Evolutionary conservation across 192 early-diverging fungal genomes (phyloP).

Genomic region (Paraglomus occultum): DNA sequence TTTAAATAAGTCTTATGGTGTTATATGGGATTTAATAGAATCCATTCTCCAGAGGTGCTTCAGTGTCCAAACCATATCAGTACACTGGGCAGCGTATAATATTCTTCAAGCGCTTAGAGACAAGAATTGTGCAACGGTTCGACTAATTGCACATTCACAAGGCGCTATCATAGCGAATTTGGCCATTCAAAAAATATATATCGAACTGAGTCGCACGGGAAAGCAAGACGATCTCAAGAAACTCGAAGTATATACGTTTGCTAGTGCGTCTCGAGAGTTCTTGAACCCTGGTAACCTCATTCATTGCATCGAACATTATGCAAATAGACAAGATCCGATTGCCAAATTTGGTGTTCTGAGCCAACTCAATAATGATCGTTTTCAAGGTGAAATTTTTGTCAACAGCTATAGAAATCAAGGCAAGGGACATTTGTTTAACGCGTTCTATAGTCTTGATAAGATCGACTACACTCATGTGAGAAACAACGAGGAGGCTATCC

Average conservation of each 20-base stretch:
- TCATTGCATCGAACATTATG: constrained; percentile 12
- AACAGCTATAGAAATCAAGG: not conserved
- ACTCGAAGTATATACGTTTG: constrained; percentile 16
- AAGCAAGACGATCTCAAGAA: not conserved
- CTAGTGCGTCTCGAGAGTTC: constrained; percentile 7
- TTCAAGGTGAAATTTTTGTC: constrained; percentile 4
- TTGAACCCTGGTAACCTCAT: not conserved
- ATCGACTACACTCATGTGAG: not conserved
- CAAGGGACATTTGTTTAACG: not conserved
- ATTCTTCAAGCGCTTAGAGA: constrained; percentile 3
- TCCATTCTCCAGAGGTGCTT: not conserved
- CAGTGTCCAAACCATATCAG: not conserved
- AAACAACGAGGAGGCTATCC: too few species aligned
- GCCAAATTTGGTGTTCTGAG: not conserved
- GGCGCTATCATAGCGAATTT: constrained; percentile 11
- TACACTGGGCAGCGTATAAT: not conserved
- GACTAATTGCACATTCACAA: constrained; percentile 9
- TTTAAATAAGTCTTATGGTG: constrained; percentile 5
- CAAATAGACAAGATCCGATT: constrained; percentile 4
- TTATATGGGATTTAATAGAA: not conserved
- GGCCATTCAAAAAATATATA: not conserved
- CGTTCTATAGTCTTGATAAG: not conserved
- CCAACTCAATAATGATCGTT: not conserved
- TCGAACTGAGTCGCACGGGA: not conserved
- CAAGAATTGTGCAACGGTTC: not conserved